Percentiles rank a stretch among this genome's conserved stretches.
These are phyloP conservation scores for Venturia oleaginea DNA, from an alignment of 2,329 filamentous ascomycete genomes.

Conservation along the genomic window DNA sequence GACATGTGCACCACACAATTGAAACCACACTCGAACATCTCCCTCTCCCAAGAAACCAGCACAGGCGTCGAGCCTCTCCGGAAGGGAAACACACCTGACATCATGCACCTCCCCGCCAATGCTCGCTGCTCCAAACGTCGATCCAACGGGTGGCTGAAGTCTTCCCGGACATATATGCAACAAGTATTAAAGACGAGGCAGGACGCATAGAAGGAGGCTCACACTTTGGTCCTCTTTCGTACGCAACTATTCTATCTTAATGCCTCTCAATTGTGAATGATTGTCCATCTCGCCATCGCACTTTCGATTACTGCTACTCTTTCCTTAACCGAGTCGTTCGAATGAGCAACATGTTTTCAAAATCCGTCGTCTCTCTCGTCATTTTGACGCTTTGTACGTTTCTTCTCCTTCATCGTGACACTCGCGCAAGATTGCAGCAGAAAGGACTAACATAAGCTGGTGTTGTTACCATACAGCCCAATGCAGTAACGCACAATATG, in stretches of 20 bases:
- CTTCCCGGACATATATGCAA: background rate
- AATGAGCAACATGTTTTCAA: background rate
- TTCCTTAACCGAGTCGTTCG: background rate
- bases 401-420: background rate
- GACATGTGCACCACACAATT: background rate
- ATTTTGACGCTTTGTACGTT: conserved; percentile 4
- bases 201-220: background rate
- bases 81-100: background rate
- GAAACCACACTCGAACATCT: conserved; percentile 2
- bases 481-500: conserved; percentile 1
- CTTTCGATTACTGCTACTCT: background rate
- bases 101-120: background rate
- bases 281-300: background rate
- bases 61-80: background rate
- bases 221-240: background rate
- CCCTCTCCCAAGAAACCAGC: background rate
- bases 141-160: background rate
- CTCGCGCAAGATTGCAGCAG: background rate
- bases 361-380: background rate
- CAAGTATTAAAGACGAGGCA: background rate
- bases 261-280: background rate
- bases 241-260: background rate
- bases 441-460: background rate
- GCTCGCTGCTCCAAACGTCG: background rate
- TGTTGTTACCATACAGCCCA: background rate